Evolutionary conservation across 345 rosid genomes (phyloP).

Genomic region (Citrus unshiu): DNA sequence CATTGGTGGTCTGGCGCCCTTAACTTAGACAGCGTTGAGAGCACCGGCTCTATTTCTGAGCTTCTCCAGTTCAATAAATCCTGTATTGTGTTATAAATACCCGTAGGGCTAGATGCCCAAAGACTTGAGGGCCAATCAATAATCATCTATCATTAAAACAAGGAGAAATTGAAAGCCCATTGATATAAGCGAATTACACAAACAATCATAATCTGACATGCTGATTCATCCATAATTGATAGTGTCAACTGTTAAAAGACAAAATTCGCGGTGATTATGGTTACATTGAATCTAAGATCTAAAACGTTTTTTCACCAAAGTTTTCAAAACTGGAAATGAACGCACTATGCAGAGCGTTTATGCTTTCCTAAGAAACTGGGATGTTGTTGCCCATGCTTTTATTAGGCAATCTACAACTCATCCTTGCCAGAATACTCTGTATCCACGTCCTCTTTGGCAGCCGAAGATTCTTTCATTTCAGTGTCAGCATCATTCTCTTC

Average conservation of each 20-base stretch:
- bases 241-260: neutral
- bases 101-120: neutral
- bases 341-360: slow-evolving; percentile 9
- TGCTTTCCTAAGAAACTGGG: neutral
- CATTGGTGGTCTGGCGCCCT: too few relatives aligned
- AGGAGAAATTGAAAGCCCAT: neutral
- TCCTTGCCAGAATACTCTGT: slow-evolving; percentile 41
- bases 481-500: slow-evolving; percentile 52
- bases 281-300: slow-evolving; percentile 19
- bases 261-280: slow-evolving; percentile 20
- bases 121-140: neutral
- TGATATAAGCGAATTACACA: neutral
- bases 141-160: neutral
- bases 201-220: neutral
- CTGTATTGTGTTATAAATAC: too few relatives aligned
- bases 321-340: neutral
- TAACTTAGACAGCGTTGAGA: too few relatives aligned
- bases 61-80: too few relatives aligned
- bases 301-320: slow-evolving; percentile 2
- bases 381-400: neutral
- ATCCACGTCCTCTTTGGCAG: slow-evolving; percentile 21
- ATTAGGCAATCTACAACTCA: slow-evolving; percentile 38
- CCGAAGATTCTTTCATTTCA: slow-evolving; percentile 35
- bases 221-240: neutral
- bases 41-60: too few relatives aligned